Conservation (phyloP, 192 early-diverging fungal genomes). For the Backusella parvicylindrica region DNA sequence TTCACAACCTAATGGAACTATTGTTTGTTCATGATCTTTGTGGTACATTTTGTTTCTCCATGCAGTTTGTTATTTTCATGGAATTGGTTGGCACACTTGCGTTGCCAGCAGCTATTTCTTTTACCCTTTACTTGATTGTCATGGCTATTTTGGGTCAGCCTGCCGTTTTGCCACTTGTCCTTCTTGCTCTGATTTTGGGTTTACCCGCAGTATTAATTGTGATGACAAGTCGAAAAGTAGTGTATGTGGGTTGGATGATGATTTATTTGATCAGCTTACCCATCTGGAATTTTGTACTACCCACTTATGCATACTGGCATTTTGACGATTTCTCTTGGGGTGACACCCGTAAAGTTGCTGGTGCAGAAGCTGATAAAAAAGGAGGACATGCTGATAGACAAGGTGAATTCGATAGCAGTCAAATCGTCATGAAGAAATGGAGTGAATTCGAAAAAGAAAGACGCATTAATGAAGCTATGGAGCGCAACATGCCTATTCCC, state of each 20-base stretch:
- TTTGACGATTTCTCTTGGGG: conserved; percentile 91
- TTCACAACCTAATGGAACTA: conserved; percentile 83
- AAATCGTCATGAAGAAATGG: conserved; percentile 76
- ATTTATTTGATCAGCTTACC: conserved; percentile 56
- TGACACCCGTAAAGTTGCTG: conserved; percentile 68
- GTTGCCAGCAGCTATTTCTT: conserved; percentile 85
- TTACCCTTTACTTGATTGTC: conserved; percentile 80
- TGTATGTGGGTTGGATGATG: conserved; percentile 79
- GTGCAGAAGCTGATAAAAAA: conserved; percentile 33
- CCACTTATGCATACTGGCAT: conserved; percentile 82
- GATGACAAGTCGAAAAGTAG: conserved; percentile 78
- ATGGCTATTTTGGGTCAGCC: conserved; percentile 65
- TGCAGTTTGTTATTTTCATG: conserved; percentile 97
- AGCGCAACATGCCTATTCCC: conserved; percentile 14
- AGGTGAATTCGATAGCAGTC: conserved; percentile 72
- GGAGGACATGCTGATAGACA: conserved; percentile 59
- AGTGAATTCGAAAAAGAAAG: conserved; percentile 51
- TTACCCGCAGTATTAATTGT: conserved; percentile 89
- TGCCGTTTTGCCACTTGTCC: conserved; percentile 61
- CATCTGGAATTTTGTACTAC: conserved; percentile 79
- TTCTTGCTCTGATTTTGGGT: conserved; percentile 80
- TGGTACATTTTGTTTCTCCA: conserved; percentile 88
- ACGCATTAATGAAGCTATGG: not conserved
- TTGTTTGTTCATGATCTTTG: conserved; percentile 81
- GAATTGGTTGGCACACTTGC: conserved; percentile 90